Conservation (phyloP, 768 basidiomycete genomes). For the Psilocybe cubensis region DNA sequence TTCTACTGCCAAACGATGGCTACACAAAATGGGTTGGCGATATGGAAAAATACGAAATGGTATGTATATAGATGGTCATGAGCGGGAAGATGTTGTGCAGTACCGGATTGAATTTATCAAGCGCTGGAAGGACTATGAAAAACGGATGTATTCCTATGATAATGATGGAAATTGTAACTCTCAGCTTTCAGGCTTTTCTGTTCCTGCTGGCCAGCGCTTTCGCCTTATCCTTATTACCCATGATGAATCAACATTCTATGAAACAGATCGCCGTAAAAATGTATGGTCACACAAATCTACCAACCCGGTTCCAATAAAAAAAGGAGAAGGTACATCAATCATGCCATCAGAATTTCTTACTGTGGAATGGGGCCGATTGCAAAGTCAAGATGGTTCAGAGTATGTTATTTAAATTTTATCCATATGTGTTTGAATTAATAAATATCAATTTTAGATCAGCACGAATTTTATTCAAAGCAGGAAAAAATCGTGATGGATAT, state of each 20-base stretch:
- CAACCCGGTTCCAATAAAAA: slow-evolving; percentile 28
- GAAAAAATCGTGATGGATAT: slow-evolving; percentile 35
- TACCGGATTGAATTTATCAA: slow-evolving; percentile 31
- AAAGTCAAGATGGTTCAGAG: slow-evolving; percentile 21
- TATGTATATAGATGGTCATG: slow-evolving; percentile 43
- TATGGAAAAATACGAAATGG: slow-evolving; percentile 32
- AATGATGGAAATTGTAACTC: slow-evolving; percentile 26
- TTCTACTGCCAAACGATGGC: slow-evolving; percentile 32
- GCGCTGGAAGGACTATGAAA: slow-evolving; percentile 28
- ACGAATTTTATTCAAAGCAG: slow-evolving; percentile 22
- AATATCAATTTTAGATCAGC: slow-evolving; percentile 3
- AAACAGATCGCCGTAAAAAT: slow-evolving; percentile 31
- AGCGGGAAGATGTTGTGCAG: slow-evolving; percentile 36
- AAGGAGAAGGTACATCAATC: slow-evolving; percentile 39
- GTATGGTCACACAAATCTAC: slow-evolving; percentile 26
- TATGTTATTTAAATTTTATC: not conserved
- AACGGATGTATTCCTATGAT: slow-evolving; percentile 23
- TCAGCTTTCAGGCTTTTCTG: slow-evolving; percentile 21
- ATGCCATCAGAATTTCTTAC: slow-evolving; percentile 40
- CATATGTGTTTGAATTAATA: too few species aligned
- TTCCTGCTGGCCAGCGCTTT: slow-evolving; percentile 16
- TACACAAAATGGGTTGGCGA: slow-evolving; percentile 34
- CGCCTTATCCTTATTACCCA: slow-evolving; percentile 30
- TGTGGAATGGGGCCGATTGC: slow-evolving; percentile 30
- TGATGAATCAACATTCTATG: slow-evolving; percentile 44